Evolutionary conservation across 1,284 basidiomycete species (phyloP), one percentile per base, ranked within the genome.

Genomic region (Heterobasidion irregulare): DNA sequence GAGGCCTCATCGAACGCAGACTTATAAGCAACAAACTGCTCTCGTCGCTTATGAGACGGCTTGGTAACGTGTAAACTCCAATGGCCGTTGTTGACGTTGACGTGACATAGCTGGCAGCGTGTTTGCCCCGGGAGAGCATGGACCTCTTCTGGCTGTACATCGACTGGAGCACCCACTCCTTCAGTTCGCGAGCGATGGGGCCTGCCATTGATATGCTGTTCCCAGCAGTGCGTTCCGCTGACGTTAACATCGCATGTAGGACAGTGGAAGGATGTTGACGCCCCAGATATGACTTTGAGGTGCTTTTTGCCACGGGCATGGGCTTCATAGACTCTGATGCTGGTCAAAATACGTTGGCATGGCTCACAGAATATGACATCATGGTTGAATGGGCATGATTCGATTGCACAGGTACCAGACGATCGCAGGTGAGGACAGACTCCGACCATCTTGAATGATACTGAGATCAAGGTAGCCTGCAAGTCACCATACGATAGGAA

Each of bases 1-100:
- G 75, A 72, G 0, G 75, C 72, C 36, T 76, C 74, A 6, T 75
- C 73, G 9, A 77, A 54, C 0, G 67, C 72, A 13, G 66, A 63
- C 46, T 67, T 68, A 56, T 72, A 75, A 6, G 64, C 59, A 0
- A 70, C 56, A 59, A 69, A 77, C 2, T 56, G 56, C 58, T 72
- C 49, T 50, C 71, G 26, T 68, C 68, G 6, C 65, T 65, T 33
- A 58, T 60, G 60, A 80, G 78, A 38, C 59, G 62, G 1, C 50
- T 15, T 38, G 64, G 10, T 15, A 10, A 15, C 7, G 9, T 15
- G 34, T 48, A 18, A 10, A 8, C 1, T 34, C 53, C 46, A 47
- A 9, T 34, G 19, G 18, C 5, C 5, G 5, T 8, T 59, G 0
- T 57, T 53, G 12, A 76, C 64, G 34, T 70, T 67, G 0, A 57